Evolutionary conservation across 129 eudicot species (phyloP), one percentile per base, ranked within the genome.

Genomic region (Flaveria robusta): DNA sequence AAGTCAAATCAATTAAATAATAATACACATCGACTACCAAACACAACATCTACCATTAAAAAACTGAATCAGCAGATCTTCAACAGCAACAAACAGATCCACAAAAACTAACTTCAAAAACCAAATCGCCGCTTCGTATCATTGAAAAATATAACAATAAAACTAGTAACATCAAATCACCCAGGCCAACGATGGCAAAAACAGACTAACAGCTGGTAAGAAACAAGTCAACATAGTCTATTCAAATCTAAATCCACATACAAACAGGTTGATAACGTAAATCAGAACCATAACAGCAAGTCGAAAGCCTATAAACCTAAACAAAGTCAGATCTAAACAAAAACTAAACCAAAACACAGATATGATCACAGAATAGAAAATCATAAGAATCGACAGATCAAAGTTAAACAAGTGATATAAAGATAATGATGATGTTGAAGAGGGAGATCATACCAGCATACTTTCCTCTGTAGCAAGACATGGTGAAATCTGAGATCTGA

Each of bases 391-490:
- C n/a, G 13, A 13, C 52, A 47, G 16, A 47, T 11, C 14, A 47
- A 47, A 11, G 52, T 55, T 19, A 8, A 18, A 20, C 13, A 55
- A 55, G 13, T 18, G 1, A 18, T 24, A 55, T 55, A 24, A 19
- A 19, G 3, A 47, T 54, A 11, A n/a, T n/a, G 10, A 18, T 16
- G 62, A 7, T 7, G 7, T 22, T 56, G 14, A 0, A 11, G 68
- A 29, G 5, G 42, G 15, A 45, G 18, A 74, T 26, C 9, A 75
- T 75, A 91, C 97, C 97, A 64, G 97, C 91, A 78, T 91, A 91
- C 77, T 91, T 88, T 72, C 97, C 97, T 66, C 34, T 81, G 91
- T 86, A 88, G 81, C 82, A 67, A 86, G 97, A 87, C 97, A 91
- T 91, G 86, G 24, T 26, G 45, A 16, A 63, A 63, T 16, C 5